Evolutionary conservation across 169 alveolate species (phyloP).

Genomic region (Eimeria sp.): DNA sequence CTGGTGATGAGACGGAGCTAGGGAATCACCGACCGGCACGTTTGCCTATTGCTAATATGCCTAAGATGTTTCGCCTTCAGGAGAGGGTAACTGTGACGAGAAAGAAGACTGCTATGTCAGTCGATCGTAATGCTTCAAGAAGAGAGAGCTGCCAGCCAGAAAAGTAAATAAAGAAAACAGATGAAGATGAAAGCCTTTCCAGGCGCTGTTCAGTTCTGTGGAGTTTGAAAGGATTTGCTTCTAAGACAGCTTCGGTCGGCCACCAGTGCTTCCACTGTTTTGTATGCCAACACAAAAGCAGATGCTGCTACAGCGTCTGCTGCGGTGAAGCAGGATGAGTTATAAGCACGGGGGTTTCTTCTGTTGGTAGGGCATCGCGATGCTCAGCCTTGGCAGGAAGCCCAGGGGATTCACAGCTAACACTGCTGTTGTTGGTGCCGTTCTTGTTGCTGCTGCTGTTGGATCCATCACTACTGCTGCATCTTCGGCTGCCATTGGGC

Average conservation of each 20-base stretch:
- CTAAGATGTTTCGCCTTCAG: background rate
- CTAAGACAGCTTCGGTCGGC: background rate
- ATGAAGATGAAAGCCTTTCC: background rate
- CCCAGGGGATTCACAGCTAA: slow-evolving; percentile 6
- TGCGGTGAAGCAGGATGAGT: slow-evolving; percentile 1
- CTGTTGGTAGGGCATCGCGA: background rate
- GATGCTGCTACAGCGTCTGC: background rate
- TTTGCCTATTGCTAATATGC: background rate
- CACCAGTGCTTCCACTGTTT: background rate
- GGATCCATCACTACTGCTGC: slow-evolving; percentile 16
- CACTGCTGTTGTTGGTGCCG: slow-evolving; percentile 23
- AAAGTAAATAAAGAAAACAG: background rate
- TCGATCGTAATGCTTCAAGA: background rate
- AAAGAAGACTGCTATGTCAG: background rate
- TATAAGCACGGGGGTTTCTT: background rate
- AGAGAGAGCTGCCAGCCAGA: background rate
- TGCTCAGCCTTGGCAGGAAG: background rate
- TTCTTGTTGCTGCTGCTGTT: background rate
- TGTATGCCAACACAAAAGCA: background rate
- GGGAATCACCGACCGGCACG: background rate
- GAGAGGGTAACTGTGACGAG: background rate
- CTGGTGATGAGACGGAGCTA: background rate
- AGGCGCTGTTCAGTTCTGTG: slow-evolving; percentile 1
- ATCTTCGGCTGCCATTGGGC: background rate
- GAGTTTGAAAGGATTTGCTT: background rate